These are phyloP conservation scores for Daldinia bambusicola DNA, from an alignment of 495 filamentous ascomycete genomes.

Conservation along the genomic window DNA sequence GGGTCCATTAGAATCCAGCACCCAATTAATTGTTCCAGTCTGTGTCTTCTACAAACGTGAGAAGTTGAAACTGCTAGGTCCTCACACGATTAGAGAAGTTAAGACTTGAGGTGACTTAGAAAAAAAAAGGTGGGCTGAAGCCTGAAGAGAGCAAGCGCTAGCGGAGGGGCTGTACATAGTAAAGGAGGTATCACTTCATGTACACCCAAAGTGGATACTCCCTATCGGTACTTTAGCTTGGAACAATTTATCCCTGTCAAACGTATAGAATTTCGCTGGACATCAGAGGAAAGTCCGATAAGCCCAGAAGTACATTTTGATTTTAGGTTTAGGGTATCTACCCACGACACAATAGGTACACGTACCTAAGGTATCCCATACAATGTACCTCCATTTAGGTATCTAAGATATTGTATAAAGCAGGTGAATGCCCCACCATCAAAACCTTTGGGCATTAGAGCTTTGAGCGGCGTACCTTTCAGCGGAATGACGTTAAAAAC, in stretches of 20 bases:
- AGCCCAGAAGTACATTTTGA: neutral
- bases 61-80: neutral
- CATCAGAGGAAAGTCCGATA: neutral
- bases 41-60: neutral
- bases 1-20: conserved; percentile 3
- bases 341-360: no score
- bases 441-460: neutral
- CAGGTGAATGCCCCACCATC: neutral
- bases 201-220: neutral
- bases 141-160: neutral
- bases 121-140: neutral
- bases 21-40: neutral
- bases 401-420: neutral
- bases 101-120: neutral
- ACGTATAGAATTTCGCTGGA: neutral
- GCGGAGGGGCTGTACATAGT: neutral
- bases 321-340: neutral
- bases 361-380: neutral
- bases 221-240: neutral
- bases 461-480: neutral
- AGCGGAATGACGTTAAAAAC: conserved; percentile 6
- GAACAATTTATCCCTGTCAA: neutral
- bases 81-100: neutral
- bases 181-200: neutral
- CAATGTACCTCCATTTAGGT: no score